These are phyloP conservation scores for Xylaria nigripes DNA, from an alignment of 495 filamentous ascomycete genomes.

Conservation along the genomic window DNA sequence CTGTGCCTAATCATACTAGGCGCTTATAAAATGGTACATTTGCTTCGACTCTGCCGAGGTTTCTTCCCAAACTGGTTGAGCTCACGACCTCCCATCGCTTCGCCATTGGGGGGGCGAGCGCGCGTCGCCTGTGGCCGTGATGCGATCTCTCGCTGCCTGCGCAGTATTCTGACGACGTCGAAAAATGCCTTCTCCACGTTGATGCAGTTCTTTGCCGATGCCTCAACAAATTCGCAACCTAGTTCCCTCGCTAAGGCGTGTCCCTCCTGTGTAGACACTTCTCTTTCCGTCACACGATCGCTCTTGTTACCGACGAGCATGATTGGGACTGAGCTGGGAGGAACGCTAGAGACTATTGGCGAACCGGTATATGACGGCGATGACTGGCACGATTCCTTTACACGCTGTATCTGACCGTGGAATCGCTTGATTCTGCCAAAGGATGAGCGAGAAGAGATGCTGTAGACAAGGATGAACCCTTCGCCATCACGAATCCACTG, in stretches of 20 bases:
- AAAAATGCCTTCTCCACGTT: conserved; percentile 99
- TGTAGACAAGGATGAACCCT: conserved; percentile 95
- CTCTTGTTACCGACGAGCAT: conserved; percentile 99
- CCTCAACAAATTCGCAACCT: conserved; percentile 95
- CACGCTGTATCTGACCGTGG: conserved; percentile 92
- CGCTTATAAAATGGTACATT: conserved; percentile 31
- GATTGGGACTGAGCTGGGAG: conserved; percentile 69
- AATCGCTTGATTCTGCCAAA: conserved; percentile 93
- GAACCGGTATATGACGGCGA: conserved; percentile 63
- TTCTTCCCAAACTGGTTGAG: neutral
- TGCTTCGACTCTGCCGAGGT: conserved; percentile 2
- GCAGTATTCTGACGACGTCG: conserved; percentile 86
- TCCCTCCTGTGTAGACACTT: conserved; percentile 94
- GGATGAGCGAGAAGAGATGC: conserved; percentile 90
- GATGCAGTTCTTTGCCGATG: conserved; percentile 98
- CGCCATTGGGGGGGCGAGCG: conserved; percentile 14
- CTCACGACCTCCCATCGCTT: neutral
- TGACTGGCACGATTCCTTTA: conserved; percentile 85
- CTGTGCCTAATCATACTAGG: conserved; percentile 2
- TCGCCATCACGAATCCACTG: conserved; percentile 99
- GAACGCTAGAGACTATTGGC: conserved; percentile 41
- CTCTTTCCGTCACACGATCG: conserved; percentile 88
- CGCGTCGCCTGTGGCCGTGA: conserved; percentile 29
- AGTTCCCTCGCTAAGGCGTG: conserved; percentile 84
- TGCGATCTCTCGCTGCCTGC: conserved; percentile 63